Percentiles rank a stretch among this genome's conserved stretches.
Conservation (phyloP, 2,329 filamentous ascomycete genomes). For the Neofusicoccum ribis region DNA sequence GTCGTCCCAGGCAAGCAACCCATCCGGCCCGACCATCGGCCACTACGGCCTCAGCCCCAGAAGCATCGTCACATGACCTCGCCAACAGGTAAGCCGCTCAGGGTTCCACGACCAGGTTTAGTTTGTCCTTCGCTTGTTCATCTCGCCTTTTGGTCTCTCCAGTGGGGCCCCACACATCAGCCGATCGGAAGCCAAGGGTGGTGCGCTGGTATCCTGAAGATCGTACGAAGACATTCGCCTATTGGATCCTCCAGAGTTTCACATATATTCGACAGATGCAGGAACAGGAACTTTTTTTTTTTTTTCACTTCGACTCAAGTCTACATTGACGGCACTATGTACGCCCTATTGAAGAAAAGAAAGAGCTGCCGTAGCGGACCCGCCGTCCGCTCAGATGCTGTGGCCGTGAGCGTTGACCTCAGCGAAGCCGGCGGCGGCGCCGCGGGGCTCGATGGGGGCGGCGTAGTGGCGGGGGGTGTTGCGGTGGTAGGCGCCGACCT, state of each 20-base stretch:
- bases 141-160: background rate
- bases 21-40: background rate
- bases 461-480: background rate
- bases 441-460: background rate
- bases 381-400: background rate
- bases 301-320: background rate
- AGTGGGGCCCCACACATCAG: background rate
- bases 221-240: background rate
- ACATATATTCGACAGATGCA: background rate
- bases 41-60: too few species aligned
- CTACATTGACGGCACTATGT: background rate
- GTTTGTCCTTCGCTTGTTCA: too few species aligned
- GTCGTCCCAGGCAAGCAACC: background rate
- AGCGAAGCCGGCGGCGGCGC: background rate
- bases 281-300: background rate
- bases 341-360: background rate
- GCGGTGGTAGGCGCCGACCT: background rate
- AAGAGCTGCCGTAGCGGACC: background rate
- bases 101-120: too few species aligned
- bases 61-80: background rate
- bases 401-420: slow-evolving; percentile 3
- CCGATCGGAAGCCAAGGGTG: background rate
- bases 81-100: too few species aligned
- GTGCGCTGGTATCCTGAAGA: background rate
- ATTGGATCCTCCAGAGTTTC: background rate